Evolutionary conservation across 2,329 filamentous ascomycete species (phyloP), one percentile per base, ranked within the genome.

Genomic region (Leptodontidium sp.): DNA sequence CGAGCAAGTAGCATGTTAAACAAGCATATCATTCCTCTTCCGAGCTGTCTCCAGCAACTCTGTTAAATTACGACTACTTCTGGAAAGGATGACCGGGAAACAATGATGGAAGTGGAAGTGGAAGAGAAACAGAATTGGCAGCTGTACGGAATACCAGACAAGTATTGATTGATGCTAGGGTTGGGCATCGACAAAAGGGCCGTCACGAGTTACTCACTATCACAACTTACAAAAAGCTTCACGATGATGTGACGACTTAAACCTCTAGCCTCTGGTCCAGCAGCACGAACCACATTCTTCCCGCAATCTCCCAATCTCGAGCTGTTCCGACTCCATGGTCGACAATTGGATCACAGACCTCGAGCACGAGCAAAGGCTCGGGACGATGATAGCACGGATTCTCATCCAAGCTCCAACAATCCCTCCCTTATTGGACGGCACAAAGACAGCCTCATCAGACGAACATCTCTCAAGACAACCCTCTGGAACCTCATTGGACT

Each of bases 271-370:
- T 58, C 35, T 57, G n/a, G 53, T 29, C 32, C 53, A 4, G 8
- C 21, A 47, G 58, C 57, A 50, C 55, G 66, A 49, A 68, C 67
- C 57, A 62, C 29, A 35, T 32, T 21, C 52, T 61, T 26, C 58
- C 21, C 40, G 24, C 59, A 50, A 45, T 15, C 32, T 49, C 52
- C 5, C 45, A 47, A 47, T 47, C 45, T 47, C 45, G 17, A 53
- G 29, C 43, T 35, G 35, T 35, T 61, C 50, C 65, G 43, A 40
- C 21, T 43, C 57, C 58, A 38, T 61, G 49, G 24, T 57, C 40
- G 40, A 64, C 62, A 53, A 70, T 53, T 64, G 62, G 65, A 58
- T 43, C 68, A 58, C 65, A 66, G 65, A 53, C 66, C 55, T 65
- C 62, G 21, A 35, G 29, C 29, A 38, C 7, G 57, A 29, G 21